These are phyloP conservation scores for Trichophyton schoenleinii DNA, from an alignment of 2,329 filamentous ascomycete species.

Conservation along the genomic window DNA sequence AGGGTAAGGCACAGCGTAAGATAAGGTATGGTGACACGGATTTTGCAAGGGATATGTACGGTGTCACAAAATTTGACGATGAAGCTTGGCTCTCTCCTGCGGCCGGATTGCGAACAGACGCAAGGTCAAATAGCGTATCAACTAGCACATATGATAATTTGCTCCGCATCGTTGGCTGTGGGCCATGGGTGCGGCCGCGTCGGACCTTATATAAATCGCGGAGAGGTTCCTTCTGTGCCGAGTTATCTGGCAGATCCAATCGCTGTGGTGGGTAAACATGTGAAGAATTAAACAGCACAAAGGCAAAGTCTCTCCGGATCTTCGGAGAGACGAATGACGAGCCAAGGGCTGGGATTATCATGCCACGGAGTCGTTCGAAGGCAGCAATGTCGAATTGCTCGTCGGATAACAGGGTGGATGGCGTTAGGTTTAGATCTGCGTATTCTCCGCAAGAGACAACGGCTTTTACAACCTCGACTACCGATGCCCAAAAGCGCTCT, in stretches of 20 bases:
- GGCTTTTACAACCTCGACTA: conserved; percentile 54
- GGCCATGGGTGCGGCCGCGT: conserved; percentile 58
- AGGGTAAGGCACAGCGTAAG: conserved; percentile 62
- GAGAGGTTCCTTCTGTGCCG: conserved; percentile 42
- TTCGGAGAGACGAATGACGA: conserved; percentile 51
- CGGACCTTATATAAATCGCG: conserved; percentile 51
- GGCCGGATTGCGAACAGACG: conserved; percentile 38
- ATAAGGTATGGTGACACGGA: conserved; percentile 71
- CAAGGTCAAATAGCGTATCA: conserved; percentile 62
- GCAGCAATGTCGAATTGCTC: conserved; percentile 69
- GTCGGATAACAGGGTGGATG: conserved; percentile 47
- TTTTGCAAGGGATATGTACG: conserved; percentile 53
- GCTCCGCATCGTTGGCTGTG: conserved; percentile 50
- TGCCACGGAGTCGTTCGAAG: conserved; percentile 51
- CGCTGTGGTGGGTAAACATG: conserved; percentile 54
- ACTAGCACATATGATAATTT: conserved; percentile 70
- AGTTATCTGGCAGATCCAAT: conserved; percentile 43
- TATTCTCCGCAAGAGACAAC: conserved; percentile 54
- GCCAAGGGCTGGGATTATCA: conserved; percentile 65
- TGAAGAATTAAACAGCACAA: conserved; percentile 67
- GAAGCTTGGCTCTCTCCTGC: conserved; percentile 18
- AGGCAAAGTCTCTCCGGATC: conserved; percentile 56
- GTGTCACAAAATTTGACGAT: conserved; percentile 19
- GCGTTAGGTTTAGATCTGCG: conserved; percentile 32
- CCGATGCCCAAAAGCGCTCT: conserved; percentile 55